Evolutionary conservation across 2,329 filamentous ascomycete genomes (phyloP).

Genomic region (Aciculosporium take): DNA sequence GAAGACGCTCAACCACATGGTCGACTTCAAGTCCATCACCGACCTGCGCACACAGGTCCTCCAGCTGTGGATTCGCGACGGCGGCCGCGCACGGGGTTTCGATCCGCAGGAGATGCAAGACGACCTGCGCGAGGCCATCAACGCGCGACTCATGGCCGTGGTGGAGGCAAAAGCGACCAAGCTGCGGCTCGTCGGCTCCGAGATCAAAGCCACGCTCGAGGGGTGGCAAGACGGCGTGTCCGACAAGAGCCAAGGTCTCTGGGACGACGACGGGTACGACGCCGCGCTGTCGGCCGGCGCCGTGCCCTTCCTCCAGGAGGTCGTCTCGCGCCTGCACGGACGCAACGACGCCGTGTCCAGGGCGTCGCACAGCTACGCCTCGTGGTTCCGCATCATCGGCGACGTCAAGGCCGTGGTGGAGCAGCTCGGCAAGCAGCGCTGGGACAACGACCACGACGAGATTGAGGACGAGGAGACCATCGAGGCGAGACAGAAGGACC

Average conservation of each 20-base stretch:
- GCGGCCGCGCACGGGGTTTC: constrained; percentile 49
- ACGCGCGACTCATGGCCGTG: constrained; percentile 49
- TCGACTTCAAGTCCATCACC: constrained; percentile 55
- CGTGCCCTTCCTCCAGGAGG: constrained; percentile 50
- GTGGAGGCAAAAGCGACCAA: constrained; percentile 49
- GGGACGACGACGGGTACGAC: constrained; percentile 50
- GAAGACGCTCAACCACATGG: constrained; percentile 42
- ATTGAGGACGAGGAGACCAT: constrained; percentile 61
- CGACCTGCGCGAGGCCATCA: constrained; percentile 53
- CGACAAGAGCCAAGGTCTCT: constrained; percentile 42
- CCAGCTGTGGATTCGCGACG: constrained; percentile 61
- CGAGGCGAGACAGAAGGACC: constrained; percentile 47
- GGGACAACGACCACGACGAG: constrained; percentile 62
- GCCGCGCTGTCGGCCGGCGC: constrained; percentile 54
- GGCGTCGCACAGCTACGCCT: constrained; percentile 49
- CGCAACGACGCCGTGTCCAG: constrained; percentile 51
- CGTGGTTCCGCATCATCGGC: constrained; percentile 62
- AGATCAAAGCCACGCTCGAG: constrained; percentile 47
- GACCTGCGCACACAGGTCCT: constrained; percentile 56
- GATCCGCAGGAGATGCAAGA: constrained; percentile 55
- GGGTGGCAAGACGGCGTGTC: constrained; percentile 43
- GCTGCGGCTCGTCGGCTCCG: constrained; percentile 49
- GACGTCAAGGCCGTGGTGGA: constrained; percentile 49
- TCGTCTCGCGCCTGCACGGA: constrained; percentile 58
- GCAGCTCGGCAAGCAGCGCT: constrained; percentile 51